phyloP scores from a whole-genome alignment of 225 moss, liverwort and hornwort species.

The Takakia lepidozioides region DNA sequence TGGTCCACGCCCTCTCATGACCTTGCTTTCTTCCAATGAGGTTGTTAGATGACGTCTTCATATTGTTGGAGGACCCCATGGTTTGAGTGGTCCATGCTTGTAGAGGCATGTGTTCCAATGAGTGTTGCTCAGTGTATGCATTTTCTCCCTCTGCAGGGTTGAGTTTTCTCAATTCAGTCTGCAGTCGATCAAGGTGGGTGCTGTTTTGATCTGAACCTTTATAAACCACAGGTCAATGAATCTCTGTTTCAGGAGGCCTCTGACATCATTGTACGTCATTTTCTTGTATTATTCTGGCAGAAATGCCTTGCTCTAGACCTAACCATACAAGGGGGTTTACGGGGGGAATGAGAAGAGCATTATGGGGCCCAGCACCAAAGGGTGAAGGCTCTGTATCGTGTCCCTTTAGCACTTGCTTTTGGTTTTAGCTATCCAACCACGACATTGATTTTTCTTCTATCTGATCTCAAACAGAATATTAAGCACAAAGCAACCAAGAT shows the following conservation, averaged over 20 bases:
- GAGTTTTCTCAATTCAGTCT: conserved; percentile 86
- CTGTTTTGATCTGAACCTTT: not conserved
- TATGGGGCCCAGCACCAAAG: not conserved
- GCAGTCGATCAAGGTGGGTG: conserved; percentile 61
- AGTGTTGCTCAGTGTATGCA: not conserved
- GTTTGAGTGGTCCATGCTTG: not conserved
- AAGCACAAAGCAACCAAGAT: not conserved
- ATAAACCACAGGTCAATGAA: not conserved
- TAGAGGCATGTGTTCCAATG: not conserved
- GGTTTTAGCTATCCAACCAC: too few species aligned
- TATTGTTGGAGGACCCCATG: too few species aligned
- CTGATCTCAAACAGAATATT: too few species aligned
- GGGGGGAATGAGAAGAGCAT: too few species aligned
- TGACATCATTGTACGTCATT: not conserved
- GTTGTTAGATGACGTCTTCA: too few species aligned
- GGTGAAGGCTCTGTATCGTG: too few species aligned
- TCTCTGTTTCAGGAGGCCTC: not conserved
- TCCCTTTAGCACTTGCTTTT: too few species aligned
- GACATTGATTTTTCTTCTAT: too few species aligned
- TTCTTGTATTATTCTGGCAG: not conserved
- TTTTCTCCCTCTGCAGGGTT: conserved; percentile 35
- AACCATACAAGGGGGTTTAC: too few species aligned
- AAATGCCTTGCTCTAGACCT: too few species aligned
- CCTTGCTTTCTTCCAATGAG: too few species aligned
- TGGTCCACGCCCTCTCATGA: too few species aligned